These are phyloP conservation scores for Tolypocladium capitatum DNA, from an alignment of 2,329 filamentous ascomycete species.

Conservation along the genomic window DNA sequence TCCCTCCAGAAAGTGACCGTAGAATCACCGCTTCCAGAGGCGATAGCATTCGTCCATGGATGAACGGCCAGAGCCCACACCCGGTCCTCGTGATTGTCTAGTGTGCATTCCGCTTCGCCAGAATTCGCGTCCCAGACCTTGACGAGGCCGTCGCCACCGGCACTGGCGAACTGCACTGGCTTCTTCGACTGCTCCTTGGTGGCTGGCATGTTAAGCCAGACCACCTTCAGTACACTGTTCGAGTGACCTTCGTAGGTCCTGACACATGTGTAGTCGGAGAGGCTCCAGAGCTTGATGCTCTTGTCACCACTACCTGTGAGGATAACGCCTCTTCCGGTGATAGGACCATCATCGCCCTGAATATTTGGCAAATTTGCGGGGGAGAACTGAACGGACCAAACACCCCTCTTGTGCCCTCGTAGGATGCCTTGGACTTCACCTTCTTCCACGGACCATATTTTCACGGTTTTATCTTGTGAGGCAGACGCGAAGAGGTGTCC, in stretches of 20 bases:
- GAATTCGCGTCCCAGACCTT: conserved; percentile 89
- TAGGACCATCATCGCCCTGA: conserved; percentile 56
- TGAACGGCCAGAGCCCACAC: conserved; percentile 82
- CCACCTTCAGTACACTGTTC: conserved; percentile 86
- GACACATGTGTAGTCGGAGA: conserved; percentile 83
- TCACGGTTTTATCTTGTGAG: conserved; percentile 91
- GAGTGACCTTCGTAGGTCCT: conserved; percentile 93
- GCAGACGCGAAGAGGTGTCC: conserved; percentile 84
- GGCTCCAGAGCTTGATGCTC: conserved; percentile 87
- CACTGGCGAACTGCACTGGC: conserved; percentile 64
- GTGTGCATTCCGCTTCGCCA: conserved; percentile 74
- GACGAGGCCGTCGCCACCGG: conserved; percentile 85
- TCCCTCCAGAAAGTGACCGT: conserved; percentile 94
- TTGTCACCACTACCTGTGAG: conserved; percentile 92
- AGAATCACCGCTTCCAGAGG: conserved; percentile 85
- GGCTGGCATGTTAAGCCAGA: conserved; percentile 57
- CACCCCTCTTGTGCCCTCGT: conserved; percentile 82
- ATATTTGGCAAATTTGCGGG: conserved; percentile 64
- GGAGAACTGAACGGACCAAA: conserved; percentile 90
- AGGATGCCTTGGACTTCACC: conserved; percentile 86
- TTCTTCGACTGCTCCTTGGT: conserved; percentile 40
- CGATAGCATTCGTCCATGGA: conserved; percentile 55
- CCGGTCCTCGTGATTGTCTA: conserved; percentile 94
- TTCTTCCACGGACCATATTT: conserved; percentile 86
- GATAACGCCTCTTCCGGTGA: conserved; percentile 67